Base-by-base conservation (phyloP, 441 rosid genomes). In the Eruca vesicaria region DNA sequence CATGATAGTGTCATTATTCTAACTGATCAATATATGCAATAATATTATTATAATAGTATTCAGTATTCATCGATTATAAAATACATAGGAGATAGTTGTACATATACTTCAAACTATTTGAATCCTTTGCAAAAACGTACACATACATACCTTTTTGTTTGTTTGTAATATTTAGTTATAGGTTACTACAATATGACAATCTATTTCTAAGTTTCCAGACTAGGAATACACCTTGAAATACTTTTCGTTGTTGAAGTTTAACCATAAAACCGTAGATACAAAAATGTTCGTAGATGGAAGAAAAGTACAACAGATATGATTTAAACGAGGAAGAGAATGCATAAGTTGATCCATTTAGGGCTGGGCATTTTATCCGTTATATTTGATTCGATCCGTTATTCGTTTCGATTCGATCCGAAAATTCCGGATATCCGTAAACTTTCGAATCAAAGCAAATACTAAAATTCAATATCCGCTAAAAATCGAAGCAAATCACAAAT, bases 341-440 rank as follows among this genome's bases (percentile, higher is more conserved):
- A 35, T 16, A 23, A 28, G 38, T 48, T 58, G 66, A 53, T 80
- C 14, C n/a, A n/a, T n/a, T n/a, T n/a, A n/a, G n/a, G n/a, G n/a
- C n/a, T n/a, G n/a, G n/a, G n/a, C n/a, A n/a, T n/a, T n/a, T n/a
- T n/a, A n/a, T n/a, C n/a, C n/a, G n/a, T n/a, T n/a, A n/a, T n/a
- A n/a, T n/a, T n/a, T n/a, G n/a, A n/a, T n/a, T n/a, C n/a, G n/a
- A n/a, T n/a, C n/a, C n/a, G n/a, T n/a, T n/a, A n/a, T n/a, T n/a
- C n/a, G n/a, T n/a, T n/a, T n/a, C n/a, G n/a, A n/a, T n/a, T n/a
- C n/a, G n/a, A n/a, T n/a, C n/a, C n/a, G n/a, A n/a, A n/a, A n/a
- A n/a, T n/a, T n/a, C n/a, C n/a, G n/a, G n/a, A n/a, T n/a, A n/a
- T n/a, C n/a, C n/a, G n/a, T n/a, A n/a, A n/a, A n/a, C n/a, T n/a